phyloP scores from a whole-genome alignment of 1,284 basidiomycete genomes.

The Lentinus polychrous region DNA sequence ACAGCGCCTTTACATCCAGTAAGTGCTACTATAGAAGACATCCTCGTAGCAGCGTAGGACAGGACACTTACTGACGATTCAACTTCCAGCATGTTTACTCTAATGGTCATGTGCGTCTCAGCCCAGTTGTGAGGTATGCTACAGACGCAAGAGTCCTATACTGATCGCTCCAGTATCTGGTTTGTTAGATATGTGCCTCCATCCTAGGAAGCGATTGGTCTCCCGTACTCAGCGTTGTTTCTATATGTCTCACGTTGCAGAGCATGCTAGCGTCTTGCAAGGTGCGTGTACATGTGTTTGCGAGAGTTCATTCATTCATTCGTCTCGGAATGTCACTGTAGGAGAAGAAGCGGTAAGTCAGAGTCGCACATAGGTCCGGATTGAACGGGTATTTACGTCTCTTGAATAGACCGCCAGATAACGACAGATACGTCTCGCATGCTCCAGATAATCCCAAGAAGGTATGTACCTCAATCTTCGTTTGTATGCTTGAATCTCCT shows the following conservation, averaged over 20 bases:
- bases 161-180: neutral
- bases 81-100: slow-evolving; percentile 68
- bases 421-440: slow-evolving; percentile 69
- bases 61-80: slow-evolving; percentile 7
- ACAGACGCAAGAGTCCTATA: neutral
- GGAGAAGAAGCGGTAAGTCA: slow-evolving; percentile 66
- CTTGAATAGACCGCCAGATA: slow-evolving; percentile 57
- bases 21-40: slow-evolving; percentile 25
- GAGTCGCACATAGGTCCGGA: slow-evolving; percentile 4
- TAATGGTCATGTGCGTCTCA: slow-evolving; percentile 67
- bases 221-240: slow-evolving; percentile 71
- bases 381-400: slow-evolving; percentile 5
- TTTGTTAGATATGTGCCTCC: slow-evolving; percentile 69
- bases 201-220: slow-evolving; percentile 85
- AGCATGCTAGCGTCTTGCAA: slow-evolving; percentile 86
- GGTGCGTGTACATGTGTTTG: slow-evolving; percentile 34
- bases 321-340: slow-evolving; percentile 28
- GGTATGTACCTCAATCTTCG: slow-evolving; percentile 32
- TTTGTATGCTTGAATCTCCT: slow-evolving; percentile 10
- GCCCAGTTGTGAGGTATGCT: slow-evolving; percentile 5
- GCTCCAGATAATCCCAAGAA: slow-evolving; percentile 89
- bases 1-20: slow-evolving; percentile 72
- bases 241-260: slow-evolving; percentile 77
- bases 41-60: slow-evolving; percentile 10
- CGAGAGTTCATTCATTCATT: no score